Percentiles rank a stretch among this genome's conserved stretches.
Conservation (phyloP, 192 early-diverging fungal genomes). For the Thamnidium elegans region DNA sequence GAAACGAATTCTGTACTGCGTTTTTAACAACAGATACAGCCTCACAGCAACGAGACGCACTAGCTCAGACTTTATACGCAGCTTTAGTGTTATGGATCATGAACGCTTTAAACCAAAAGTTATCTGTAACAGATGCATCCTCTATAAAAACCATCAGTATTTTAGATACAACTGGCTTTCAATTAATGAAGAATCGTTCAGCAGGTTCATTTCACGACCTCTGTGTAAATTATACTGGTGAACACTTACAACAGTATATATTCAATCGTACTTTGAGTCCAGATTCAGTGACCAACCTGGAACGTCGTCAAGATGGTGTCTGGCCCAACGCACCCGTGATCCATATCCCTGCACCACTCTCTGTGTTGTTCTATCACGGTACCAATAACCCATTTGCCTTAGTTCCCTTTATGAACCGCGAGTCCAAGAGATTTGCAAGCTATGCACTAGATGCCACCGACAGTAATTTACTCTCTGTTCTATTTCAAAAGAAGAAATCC, state of each 20-base stretch:
- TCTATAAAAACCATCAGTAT: conserved; percentile 64
- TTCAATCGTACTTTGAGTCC: conserved; percentile 6
- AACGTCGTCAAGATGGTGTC: conserved; percentile 64
- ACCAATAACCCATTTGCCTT: conserved; percentile 31
- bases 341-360: neutral
- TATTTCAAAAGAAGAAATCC: conserved; percentile 33
- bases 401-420: conserved; percentile 42
- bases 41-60: conserved; percentile 59
- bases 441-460: conserved; percentile 46
- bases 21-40: conserved; percentile 71
- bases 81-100: conserved; percentile 73
- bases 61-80: conserved; percentile 70
- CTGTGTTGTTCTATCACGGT: conserved; percentile 15
- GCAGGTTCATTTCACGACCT: conserved; percentile 50
- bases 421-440: conserved; percentile 37
- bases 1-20: conserved; percentile 69
- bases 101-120: conserved; percentile 68
- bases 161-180: conserved; percentile 60
- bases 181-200: conserved; percentile 12
- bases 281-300: neutral
- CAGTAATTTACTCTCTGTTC: conserved; percentile 37
- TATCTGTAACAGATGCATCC: conserved; percentile 48
- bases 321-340: conserved; percentile 12
- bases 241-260: conserved; percentile 46
- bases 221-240: conserved; percentile 45